These are phyloP conservation scores for Fusarium sulawesiense DNA, from an alignment of 2,329 filamentous ascomycete species.

Conservation along the genomic window DNA sequence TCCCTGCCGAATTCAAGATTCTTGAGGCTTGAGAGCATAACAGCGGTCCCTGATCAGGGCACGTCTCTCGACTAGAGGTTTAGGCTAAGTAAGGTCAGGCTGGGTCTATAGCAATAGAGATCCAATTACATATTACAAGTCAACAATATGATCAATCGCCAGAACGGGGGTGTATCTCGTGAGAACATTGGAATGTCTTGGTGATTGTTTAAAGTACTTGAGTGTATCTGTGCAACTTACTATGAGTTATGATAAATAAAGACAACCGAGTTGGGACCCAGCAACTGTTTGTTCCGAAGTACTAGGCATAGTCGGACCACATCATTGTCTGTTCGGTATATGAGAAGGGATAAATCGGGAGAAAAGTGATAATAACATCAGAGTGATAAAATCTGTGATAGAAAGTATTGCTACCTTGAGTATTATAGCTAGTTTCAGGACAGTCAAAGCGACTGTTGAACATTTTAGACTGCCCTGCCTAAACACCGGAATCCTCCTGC, in stretches of 20 bases:
- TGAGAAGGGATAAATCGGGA: no score
- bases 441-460: rapidly evolving
- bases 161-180: rapidly evolving
- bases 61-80: rapidly evolving
- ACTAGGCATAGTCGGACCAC: no score
- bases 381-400: no score
- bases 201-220: neutral
- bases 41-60: neutral
- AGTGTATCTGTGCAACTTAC: neutral
- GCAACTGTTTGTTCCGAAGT: no score
- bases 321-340: no score
- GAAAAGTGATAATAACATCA: no score
- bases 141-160: rapidly evolving
- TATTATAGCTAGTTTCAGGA: rapidly evolving
- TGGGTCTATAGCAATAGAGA: rapidly evolving
- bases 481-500: slow-evolving; percentile 10
- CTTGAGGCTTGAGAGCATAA: neutral
- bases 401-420: no score
- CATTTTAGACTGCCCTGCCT: neutral
- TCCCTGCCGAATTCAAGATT: neutral
- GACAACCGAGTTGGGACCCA: no score
- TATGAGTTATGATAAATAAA: no score
- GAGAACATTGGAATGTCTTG: neutral
- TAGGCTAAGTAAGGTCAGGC: rapidly evolving
- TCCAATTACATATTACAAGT: rapidly evolving